Base-by-base conservation (phyloP, 345 rosid species). In the Jatropha curcas region DNA sequence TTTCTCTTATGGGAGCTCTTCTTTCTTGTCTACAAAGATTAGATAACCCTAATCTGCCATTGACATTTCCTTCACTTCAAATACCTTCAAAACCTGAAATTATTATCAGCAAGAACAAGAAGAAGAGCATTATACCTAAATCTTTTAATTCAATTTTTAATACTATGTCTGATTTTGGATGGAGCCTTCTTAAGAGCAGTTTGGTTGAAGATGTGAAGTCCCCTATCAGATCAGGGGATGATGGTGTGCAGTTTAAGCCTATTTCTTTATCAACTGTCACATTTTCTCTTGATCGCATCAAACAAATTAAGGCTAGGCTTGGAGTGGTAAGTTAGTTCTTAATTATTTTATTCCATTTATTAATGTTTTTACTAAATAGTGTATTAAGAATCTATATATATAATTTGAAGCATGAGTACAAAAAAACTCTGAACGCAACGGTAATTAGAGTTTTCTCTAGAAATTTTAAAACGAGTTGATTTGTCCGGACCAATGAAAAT, bases 1-100 rank as follows among this genome's bases (percentile, higher is more conserved):
- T 65, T 37, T 81, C 86, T 70, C 77, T 88, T 13, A 84, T 88
- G 88, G 84, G 86, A 1, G 88, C 88, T 59, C 86, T 88, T 5
- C 82, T 88, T 64, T 86, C 92, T 56, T 84, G 85, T 37, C 72
- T 88, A 2, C 82, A 84, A 70, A 77, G 89, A 46, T 84, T 82
- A 4, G 88, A 88, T 17, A 28, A 84, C 14, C 88, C 88, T 70
- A 73, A 81, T 25, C 76, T 83, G 31, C 77, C 88, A 0, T 14
- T 85, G 69, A 78, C 84, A 39, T 85, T 87, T 52, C 87, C 89
- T 50, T 14, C 83, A 1, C 66, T 51, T 27, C 65, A 33, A 16
- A 39, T 35, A 0, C 77, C 43, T 13, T 34, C 51, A 16, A 35
- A 51, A 5, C 25, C 56, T 4, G 50, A 66, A 59, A 43, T 14